phyloP scores from a whole-genome alignment of 495 filamentous ascomycete species.

The Xylaria grammica region DNA sequence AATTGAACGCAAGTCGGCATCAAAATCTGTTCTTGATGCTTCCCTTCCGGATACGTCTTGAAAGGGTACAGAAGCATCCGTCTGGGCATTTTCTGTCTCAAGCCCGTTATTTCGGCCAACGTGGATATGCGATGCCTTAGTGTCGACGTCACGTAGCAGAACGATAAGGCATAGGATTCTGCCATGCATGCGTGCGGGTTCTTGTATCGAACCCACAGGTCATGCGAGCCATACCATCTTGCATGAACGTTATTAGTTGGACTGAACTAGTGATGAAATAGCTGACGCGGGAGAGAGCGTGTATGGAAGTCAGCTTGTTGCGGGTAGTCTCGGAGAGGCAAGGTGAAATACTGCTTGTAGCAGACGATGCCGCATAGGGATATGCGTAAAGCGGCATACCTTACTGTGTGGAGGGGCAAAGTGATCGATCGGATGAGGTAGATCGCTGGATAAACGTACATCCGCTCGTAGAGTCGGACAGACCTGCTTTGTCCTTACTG shows the following conservation, averaged over 20 bases:
- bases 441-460: slow-evolving; percentile 4
- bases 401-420: background rate
- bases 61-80: background rate
- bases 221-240: slow-evolving; percentile 1
- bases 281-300: background rate
- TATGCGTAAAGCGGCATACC: slow-evolving; percentile 5
- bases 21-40: no score
- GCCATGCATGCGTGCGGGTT: background rate
- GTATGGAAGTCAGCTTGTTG: background rate
- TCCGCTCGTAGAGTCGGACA: background rate
- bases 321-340: background rate
- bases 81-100: background rate
- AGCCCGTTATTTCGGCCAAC: background rate
- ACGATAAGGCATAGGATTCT: background rate
- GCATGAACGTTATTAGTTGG: slow-evolving; percentile 2
- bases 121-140: background rate
- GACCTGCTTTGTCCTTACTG: background rate
- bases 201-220: background rate
- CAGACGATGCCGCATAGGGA: background rate
- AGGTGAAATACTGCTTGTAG: background rate
- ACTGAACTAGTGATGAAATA: background rate
- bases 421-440: background rate
- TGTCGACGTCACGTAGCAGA: background rate
- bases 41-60: background rate
- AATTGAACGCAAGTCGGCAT: no score